phyloP scores from a whole-genome alignment of 768 basidiomycete genomes.

The Brasilioporus rufonigricans region DNA sequence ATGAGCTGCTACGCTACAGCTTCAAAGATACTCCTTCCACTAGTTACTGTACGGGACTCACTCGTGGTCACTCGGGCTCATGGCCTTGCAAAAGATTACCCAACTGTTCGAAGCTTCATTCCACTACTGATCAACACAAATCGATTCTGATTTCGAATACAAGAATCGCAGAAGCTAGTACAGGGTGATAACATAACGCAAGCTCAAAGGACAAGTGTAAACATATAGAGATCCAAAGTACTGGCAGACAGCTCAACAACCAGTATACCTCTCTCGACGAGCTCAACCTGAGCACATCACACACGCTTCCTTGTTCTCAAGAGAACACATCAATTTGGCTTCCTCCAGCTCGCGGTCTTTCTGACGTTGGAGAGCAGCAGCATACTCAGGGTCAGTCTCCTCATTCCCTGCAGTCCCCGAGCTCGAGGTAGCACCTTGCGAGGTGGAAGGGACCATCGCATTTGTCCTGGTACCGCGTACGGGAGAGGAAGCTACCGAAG shows the following conservation, averaged over 20 bases:
- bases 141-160: neutral
- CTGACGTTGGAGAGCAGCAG: constrained; percentile 70
- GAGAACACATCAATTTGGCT: constrained; percentile 76
- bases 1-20: too few species aligned
- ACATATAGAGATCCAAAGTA: neutral
- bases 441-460: constrained; percentile 26
- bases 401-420: constrained; percentile 34
- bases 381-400: constrained; percentile 64
- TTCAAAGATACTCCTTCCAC: too few species aligned
- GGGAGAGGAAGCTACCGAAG: constrained; percentile 29
- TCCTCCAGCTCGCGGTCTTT: constrained; percentile 75
- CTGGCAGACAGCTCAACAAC: neutral
- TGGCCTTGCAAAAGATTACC: too few species aligned
- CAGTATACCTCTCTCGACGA: neutral
- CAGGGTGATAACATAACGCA: neutral
- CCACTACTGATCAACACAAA: too few species aligned
- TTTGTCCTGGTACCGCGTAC: constrained; percentile 31
- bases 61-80: too few species aligned
- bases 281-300: constrained; percentile 84
- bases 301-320: constrained; percentile 94
- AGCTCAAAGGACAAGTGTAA: neutral
- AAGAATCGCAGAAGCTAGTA: neutral
- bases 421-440: constrained; percentile 10
- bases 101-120: too few species aligned
- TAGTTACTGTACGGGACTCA: too few species aligned